phyloP scores from a whole-genome alignment of 257 asterid species.

The Nicotiana benthamiana region DNA sequence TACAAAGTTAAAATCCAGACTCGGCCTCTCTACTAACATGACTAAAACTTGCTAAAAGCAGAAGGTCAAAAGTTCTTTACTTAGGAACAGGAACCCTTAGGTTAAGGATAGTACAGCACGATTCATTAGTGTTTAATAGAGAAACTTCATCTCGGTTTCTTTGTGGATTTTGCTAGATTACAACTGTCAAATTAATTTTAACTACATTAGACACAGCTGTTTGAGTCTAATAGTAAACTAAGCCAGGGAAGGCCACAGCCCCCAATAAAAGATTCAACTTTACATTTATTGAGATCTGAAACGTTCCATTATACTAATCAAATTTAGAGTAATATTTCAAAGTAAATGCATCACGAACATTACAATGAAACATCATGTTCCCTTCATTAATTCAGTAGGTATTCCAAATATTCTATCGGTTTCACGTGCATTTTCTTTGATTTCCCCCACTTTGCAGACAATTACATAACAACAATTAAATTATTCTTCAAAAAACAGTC shows the following conservation, averaged over 20 bases:
- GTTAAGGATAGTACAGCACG: not conserved
- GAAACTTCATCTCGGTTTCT: not conserved
- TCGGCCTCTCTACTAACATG: not conserved
- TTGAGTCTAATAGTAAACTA: not conserved
- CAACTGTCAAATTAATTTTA: not conserved
- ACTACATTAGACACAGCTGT: not conserved
- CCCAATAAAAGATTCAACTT: not conserved
- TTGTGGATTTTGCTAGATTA: not conserved
- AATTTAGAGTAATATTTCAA: not conserved
- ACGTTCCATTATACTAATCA: not conserved
- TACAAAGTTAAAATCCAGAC: not conserved
- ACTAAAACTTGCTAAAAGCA: not conserved
- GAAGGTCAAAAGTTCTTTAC: not conserved
- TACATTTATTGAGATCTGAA: not conserved
- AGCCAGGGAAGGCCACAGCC: conserved; percentile 2
- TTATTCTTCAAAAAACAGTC: not conserved
- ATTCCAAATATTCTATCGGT: conserved; percentile 16
- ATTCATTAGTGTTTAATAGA: not conserved
- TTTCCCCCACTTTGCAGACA: conserved; percentile 35
- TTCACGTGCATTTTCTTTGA: conserved; percentile 28
- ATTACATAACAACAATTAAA: conserved; percentile 9
- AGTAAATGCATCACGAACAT: not conserved
- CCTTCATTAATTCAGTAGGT: conserved; percentile 24
- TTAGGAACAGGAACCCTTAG: not conserved
- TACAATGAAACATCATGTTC: conserved; percentile 30